Base-by-base conservation (phyloP, 345 rosid species). In the Salix dunnii region DNA sequence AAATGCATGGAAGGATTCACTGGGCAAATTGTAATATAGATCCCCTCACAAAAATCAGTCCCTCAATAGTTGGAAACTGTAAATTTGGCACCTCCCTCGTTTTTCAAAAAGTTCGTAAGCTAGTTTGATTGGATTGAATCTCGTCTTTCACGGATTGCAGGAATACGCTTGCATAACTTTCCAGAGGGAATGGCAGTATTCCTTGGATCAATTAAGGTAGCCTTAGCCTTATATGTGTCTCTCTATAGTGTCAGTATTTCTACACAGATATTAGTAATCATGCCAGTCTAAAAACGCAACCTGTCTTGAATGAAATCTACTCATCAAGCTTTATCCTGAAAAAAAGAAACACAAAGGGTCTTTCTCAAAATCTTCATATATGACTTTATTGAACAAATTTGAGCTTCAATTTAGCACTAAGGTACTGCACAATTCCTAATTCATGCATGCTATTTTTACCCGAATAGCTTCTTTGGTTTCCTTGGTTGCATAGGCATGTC, bases 171-270 rank as follows among this genome's bases (percentile, higher is more conserved):
- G 94, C 99, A 96, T 84, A 96, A 96, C 84, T 90, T 96, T 79
- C 99, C 98, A 3, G 99, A 96, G 85, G 98, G 98, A 64, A 96
- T 96, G 98, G 98, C 99, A 0, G 98, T 96, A 70, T 96, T 96
- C 83, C 98, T 96, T 71, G 98, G 99, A 82, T 93, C 99, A 77
- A 83, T 93, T 35, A 96, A 93, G 99, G 99, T 93, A 86, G 70
- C n/a, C 55, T 28, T 27, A 58, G 61, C 51, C 62, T 48, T 79
- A 31, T 33, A 66, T 64, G 25, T 60, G 61, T 60, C 58, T 43
- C n/a, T 6, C 21, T 51, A 4, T 25, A 12, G 38, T 30, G 35
- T 30, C 17, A 13, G 36, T 46, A n/a, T 65, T 28, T 33, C 16
- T 38, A 21, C 49, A 49, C 64, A 33, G 7, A 48, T 6, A n/a